These are phyloP conservation scores for Coelastrella sp. DNA, from an alignment of 139 green algal genomes.

Conservation along the genomic window DNA sequence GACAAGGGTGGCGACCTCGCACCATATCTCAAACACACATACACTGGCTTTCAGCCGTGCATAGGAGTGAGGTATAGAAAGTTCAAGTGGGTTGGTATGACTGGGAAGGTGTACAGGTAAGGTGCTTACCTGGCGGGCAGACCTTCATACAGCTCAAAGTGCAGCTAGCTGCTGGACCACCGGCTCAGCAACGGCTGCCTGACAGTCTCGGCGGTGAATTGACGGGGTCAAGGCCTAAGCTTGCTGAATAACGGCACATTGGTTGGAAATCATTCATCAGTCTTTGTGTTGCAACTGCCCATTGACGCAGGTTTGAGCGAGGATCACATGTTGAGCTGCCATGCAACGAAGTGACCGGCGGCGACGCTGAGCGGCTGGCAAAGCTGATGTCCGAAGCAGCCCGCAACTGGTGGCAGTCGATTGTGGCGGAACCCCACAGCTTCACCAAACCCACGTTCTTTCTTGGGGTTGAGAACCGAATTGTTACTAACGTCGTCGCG, in stretches of 20 bases:
- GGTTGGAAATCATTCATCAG: too few species aligned
- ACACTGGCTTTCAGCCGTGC: conserved; percentile 17
- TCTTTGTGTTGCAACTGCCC: not conserved
- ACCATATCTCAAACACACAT: not conserved
- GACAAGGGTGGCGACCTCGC: not conserved
- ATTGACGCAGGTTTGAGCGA: conserved; percentile 10
- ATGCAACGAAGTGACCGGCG: conserved; percentile 28
- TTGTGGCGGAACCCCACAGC: conserved; percentile 26
- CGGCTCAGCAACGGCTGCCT: too few species aligned
- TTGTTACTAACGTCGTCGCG: conserved; percentile 10
- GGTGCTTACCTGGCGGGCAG: too few species aligned
- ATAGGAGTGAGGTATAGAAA: conserved; percentile 27
- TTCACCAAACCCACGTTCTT: conserved; percentile 42
- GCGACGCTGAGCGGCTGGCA: not conserved
- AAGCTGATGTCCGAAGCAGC: not conserved
- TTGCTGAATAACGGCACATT: too few species aligned
- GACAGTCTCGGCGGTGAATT: too few species aligned
- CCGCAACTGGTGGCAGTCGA: not conserved
- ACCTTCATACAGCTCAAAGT: too few species aligned
- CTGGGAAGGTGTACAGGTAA: conserved; percentile 28
- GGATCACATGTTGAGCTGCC: conserved; percentile 35
- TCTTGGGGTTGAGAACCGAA: not conserved
- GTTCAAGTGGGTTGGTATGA: conserved; percentile 42
- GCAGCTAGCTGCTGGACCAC: too few species aligned
- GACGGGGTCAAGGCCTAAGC: too few species aligned